Evolutionary conservation across 1,139 yeast genomes (phyloP), one percentile per base, ranked within the genome.

Genomic region (Citeromyces siamensis): DNA sequence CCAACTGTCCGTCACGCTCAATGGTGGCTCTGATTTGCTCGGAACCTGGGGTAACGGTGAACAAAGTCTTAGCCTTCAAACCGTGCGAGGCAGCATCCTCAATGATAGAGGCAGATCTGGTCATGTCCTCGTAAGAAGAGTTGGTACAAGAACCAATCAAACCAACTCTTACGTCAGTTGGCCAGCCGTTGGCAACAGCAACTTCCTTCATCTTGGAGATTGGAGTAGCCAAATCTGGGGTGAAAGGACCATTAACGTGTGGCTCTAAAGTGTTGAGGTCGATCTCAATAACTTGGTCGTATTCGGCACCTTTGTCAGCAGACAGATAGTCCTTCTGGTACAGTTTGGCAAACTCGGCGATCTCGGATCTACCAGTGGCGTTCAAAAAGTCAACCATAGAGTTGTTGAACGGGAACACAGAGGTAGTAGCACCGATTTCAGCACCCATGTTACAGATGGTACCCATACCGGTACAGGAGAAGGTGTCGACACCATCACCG

Each of bases 391-490:
- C 68, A 49, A 68, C 70, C 65, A 84, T 94, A 32, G 95, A 85
- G 39, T 78, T 80, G 55, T 84, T 90, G 72, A 77, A 86, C 40
- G 98, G 98, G 84, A 90, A 90, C 38, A 88, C 72, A 8, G 96
- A 86, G 31, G 98, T 90, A 23, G 98, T 90, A 27, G 97, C 97
- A 56, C 98, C 98, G 43, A 90, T 84, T 62, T 90, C 98, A 39
- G 98, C 98, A 54, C 98, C 98, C 98, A 90, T 90, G 61, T 90
- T 90, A 70, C 97, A 88, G 52, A 90, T 88, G 41, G 98, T 90
- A 38, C 94, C 98, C 98, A 90, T 90, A 64, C 98, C 98, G 14
- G 98, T 90, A 63, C 95, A 85, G 22, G 94, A 80, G 44, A 90
- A 69, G 27, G 78, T 61, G 45, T 75, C 61, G 16, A 88, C 95